Base-by-base conservation (phyloP, 2,329 filamentous ascomycete genomes). In the Penicillium palitans region DNA sequence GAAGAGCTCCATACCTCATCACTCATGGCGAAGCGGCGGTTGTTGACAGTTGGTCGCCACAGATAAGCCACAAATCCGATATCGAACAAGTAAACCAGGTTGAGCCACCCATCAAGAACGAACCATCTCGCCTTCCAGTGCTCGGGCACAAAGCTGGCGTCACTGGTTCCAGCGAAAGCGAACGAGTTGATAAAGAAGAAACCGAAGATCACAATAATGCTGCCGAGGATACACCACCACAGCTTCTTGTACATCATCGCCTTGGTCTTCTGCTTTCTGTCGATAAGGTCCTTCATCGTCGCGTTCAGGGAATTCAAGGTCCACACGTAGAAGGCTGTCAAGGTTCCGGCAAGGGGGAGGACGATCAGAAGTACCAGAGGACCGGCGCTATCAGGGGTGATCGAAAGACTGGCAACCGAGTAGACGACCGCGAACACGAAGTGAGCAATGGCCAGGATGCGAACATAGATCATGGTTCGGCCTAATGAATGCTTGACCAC, bases 121-220 rank as follows among this genome's bases (percentile, higher is more conserved):
- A 99, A 99, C 95, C 95, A 99, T 60, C 95, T 83, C 5, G 90
- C 93, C 79, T 97, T 93, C 95, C 95, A 99, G 77, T 99, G 93
- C 67, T 91, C 90, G 1, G 95, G 95, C 5, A 96, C 91, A 74
- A 96, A 99, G 74, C 96, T 90, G 0, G 90, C 90, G 63, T 93
- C 89, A 48, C 84, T 85, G 48, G 87, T 87, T 13, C 92, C 93
- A 49, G 93, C 93, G 73, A 99, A 96, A 0, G 90, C 91, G 76
- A 97, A 92, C 67, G 90, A 96, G 81, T 97, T 98, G 81, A 98
- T 88, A 81, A 99, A 98, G 82, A 99, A 97, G 80, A 99, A 99
- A 57, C 84, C 92, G 68, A 99, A 99, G 67, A 98, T 97, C 67
- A 98, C 91, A 49, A 98, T 79, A 72, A 99, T 96, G 73, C 90